These are phyloP conservation scores for Aspergillus sparsus DNA, from an alignment of 495 filamentous ascomycete species.

Conservation along the genomic window DNA sequence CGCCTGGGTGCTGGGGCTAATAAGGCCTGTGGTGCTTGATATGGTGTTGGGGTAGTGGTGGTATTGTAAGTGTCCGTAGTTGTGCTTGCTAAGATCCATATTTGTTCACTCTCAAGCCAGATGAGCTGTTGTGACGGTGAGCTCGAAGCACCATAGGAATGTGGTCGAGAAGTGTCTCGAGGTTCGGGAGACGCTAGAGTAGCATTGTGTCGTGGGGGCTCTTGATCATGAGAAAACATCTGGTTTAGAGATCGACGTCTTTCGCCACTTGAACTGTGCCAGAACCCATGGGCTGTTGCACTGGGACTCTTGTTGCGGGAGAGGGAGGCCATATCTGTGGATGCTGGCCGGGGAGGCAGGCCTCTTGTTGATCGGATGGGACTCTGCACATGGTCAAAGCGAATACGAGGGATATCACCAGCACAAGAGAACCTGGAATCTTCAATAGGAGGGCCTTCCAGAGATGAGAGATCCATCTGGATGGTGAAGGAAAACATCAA, in stretches of 20 bases:
- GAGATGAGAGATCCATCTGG: constrained; percentile 41
- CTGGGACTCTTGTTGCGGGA: constrained; percentile 13
- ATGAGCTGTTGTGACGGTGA: constrained; percentile 20
- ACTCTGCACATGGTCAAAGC: constrained; percentile 16
- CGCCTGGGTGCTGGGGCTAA: not conserved
- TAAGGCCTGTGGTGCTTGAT: constrained; percentile 6
- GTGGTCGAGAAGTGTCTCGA: not conserved
- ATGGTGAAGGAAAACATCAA: constrained; percentile 1
- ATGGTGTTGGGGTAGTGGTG: not conserved
- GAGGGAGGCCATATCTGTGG: constrained; percentile 17
- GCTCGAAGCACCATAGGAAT: constrained; percentile 10
- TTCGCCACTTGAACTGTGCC: constrained; percentile 10
- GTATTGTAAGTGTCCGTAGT: not conserved
- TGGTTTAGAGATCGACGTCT: not conserved
- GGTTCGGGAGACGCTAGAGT: not conserved
- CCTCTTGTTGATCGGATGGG: constrained; percentile 3
- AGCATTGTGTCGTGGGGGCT: not conserved
- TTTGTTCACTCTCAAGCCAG: constrained; percentile 27
- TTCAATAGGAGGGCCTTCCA: constrained; percentile 40
- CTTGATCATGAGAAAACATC: not conserved
- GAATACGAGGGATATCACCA: constrained; percentile 13
- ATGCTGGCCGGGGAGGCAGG: constrained; percentile 25
- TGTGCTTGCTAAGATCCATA: constrained; percentile 23
- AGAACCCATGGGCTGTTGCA: constrained; percentile 3
- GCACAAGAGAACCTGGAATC: constrained; percentile 21